These are phyloP conservation scores for Oryza meyeriana DNA, from an alignment of 176 grass and related monocot species.

Conservation along the genomic window DNA sequence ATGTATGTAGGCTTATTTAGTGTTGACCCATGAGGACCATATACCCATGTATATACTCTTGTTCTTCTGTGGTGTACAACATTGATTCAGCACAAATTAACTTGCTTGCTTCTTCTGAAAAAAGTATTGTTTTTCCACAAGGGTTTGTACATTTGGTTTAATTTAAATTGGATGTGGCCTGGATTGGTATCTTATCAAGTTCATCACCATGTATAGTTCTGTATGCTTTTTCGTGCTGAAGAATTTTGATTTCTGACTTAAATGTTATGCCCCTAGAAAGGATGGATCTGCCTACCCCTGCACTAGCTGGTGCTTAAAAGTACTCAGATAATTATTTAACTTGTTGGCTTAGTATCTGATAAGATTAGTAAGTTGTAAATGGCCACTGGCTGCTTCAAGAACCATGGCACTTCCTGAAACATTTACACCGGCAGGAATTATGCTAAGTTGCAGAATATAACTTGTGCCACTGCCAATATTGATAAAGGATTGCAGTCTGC, in stretches of 20 bases:
- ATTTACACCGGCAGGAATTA: background rate
- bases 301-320: background rate
- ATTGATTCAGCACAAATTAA: background rate
- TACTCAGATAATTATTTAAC: background rate
- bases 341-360: background rate
- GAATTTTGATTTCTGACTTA: background rate
- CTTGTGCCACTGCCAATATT: background rate
- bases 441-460: background rate
- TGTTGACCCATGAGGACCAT: background rate
- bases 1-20: background rate
- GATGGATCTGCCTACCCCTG: background rate
- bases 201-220: background rate
- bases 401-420: constrained; percentile 5
- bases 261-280: background rate
- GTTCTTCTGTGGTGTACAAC: too few relatives aligned
- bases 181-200: background rate
- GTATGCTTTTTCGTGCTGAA: background rate
- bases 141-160: background rate
- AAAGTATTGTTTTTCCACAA: background rate
- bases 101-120: background rate
- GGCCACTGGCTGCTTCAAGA: background rate
- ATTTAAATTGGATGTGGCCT: background rate
- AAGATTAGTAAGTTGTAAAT: background rate
- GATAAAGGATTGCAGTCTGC: background rate
- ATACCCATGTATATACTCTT: too few relatives aligned